These are phyloP conservation scores for Tetrahymena malaccensis DNA, from an alignment of 73 alveolate genomes.

Conservation along the genomic window DNA sequence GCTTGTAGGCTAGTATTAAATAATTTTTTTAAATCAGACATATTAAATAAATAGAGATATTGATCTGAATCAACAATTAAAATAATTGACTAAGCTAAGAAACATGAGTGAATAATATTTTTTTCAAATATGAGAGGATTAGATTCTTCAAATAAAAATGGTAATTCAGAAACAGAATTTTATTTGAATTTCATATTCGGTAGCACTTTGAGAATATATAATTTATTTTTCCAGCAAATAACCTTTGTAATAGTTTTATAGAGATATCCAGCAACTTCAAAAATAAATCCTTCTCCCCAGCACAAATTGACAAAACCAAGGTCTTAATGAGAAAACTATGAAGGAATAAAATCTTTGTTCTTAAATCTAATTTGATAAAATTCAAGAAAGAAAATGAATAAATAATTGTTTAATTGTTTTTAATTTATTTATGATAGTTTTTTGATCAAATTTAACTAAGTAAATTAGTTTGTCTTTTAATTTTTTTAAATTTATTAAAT, in stretches of 20 bases:
- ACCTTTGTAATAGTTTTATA: neutral
- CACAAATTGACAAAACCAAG: neutral
- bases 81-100: neutral
- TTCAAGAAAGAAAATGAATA: neutral
- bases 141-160: neutral
- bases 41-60: neutral
- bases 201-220: neutral
- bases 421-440: too few relatives aligned
- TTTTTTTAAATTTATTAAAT: too few relatives aligned
- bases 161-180: neutral
- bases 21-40: neutral
- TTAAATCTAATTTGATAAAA: neutral
- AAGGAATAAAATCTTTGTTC: neutral
- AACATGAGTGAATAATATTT: neutral
- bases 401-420: too few relatives aligned
- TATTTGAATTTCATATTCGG: neutral
- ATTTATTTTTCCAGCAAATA: neutral
- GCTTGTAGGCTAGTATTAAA: neutral
- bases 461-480: too few relatives aligned
- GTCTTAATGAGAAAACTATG: neutral
- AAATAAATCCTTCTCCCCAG: neutral
- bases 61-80: neutral
- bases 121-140: neutral
- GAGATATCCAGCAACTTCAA: neutral
- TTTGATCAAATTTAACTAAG: too few relatives aligned